phyloP scores from a whole-genome alignment of 352 stramenopile species.

The Phytophthora sojae region DNA sequence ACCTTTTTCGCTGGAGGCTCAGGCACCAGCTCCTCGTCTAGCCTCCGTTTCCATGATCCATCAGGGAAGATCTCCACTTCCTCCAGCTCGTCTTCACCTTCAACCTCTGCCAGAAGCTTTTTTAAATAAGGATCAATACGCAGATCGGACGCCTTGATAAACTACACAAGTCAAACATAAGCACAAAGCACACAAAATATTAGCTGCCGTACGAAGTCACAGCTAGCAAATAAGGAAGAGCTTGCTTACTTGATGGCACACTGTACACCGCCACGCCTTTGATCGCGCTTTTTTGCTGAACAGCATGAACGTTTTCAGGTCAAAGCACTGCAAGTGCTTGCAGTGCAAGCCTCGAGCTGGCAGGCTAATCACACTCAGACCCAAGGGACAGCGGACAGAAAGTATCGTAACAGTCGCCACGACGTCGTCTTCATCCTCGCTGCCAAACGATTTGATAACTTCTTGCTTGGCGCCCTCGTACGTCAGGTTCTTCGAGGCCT shows the following conservation, averaged over 20 bases:
- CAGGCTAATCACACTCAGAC: slow-evolving; percentile 87
- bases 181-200: slow-evolving; percentile 10
- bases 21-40: slow-evolving; percentile 54
- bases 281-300: slow-evolving; percentile 91
- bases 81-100: slow-evolving; percentile 85
- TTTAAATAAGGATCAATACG: slow-evolving; percentile 92
- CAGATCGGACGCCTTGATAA: slow-evolving; percentile 91
- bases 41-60: slow-evolving; percentile 77
- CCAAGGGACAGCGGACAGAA: slow-evolving; percentile 90
- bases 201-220: slow-evolving; percentile 5
- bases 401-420: slow-evolving; percentile 88
- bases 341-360: slow-evolving; percentile 92
- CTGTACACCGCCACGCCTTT: slow-evolving; percentile 90
- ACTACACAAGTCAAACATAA: slow-evolving; percentile 45
- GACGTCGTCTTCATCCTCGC: slow-evolving; percentile 83
- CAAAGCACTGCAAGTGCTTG: slow-evolving; percentile 97
- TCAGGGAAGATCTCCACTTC: slow-evolving; percentile 92
- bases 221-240: background rate
- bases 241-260: slow-evolving; percentile 89
- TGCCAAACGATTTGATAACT: slow-evolving; percentile 84
- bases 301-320: slow-evolving; percentile 93
- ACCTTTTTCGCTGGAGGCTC: slow-evolving; percentile 60
- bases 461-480: slow-evolving; percentile 78
- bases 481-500: slow-evolving; percentile 68
- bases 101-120: slow-evolving; percentile 85